phyloP scores from a whole-genome alignment of 768 basidiomycete genomes.

The Chalciporus pseudorubinellus region DNA sequence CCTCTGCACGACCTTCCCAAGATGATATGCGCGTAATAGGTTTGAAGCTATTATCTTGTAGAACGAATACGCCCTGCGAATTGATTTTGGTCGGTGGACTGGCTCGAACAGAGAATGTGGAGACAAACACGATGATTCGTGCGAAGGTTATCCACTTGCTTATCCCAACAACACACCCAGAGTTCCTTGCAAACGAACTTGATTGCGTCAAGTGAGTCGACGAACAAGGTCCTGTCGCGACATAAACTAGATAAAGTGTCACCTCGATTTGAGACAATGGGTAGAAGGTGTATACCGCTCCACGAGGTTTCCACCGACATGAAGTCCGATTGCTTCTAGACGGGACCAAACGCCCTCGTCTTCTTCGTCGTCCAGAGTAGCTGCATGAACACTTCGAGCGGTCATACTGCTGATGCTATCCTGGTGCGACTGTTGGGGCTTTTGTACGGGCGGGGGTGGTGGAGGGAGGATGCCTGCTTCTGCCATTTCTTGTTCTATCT shows the following conservation, averaged over 20 bases:
- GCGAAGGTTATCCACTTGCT: conserved; percentile 92
- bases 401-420: conserved; percentile 36
- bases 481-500: conserved; percentile 74
- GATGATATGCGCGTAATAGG: conserved; percentile 81
- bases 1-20: conserved; percentile 72
- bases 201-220: conserved; percentile 84
- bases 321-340: conserved; percentile 80
- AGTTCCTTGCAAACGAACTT: conserved; percentile 97
- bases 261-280: neutral
- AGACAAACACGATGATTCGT: conserved; percentile 85
- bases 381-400: conserved; percentile 11
- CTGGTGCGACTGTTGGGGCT: conserved; percentile 28
- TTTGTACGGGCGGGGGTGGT: conserved; percentile 40
- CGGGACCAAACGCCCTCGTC: conserved; percentile 68
- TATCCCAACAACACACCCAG: conserved; percentile 91
- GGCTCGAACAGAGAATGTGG: neutral
- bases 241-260: conserved; percentile 52
- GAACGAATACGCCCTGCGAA: conserved; percentile 84
- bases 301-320: conserved; percentile 82
- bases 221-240: conserved; percentile 69
- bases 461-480: conserved; percentile 71
- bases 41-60: conserved; percentile 90
- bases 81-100: neutral
- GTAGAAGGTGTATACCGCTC: conserved; percentile 59
- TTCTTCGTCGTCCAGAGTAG: conserved; percentile 51